phyloP scores from a whole-genome alignment of 352 stramenopile species.

The Globisporangium sylvaticum region DNA sequence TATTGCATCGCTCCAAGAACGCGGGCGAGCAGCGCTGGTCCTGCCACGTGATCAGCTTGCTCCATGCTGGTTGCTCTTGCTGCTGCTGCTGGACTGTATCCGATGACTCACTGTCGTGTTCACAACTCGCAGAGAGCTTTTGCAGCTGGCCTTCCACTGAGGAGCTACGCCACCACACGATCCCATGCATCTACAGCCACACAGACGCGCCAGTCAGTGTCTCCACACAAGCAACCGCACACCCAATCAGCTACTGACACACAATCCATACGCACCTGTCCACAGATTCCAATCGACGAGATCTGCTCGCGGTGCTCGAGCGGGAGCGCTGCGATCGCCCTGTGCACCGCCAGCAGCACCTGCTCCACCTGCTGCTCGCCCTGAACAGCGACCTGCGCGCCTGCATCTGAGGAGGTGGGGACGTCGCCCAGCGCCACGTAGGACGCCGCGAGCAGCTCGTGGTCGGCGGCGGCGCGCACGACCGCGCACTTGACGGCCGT shows the following conservation, averaged over 20 bases:
- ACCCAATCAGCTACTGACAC: no score
- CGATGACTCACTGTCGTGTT: neutral
- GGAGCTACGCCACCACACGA: conserved; percentile 73
- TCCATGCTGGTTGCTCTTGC: conserved; percentile 34
- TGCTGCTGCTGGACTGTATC: neutral
- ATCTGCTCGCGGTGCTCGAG: conserved; percentile 20
- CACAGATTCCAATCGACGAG: conserved; percentile 59
- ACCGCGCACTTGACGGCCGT: conserved; percentile 75
- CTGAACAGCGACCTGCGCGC: neutral
- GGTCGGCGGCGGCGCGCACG: conserved; percentile 24
- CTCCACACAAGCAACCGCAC: neutral
- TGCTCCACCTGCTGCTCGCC: conserved; percentile 48
- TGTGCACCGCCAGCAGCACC: conserved; percentile 41
- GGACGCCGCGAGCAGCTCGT: conserved; percentile 27
- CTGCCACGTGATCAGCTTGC: conserved; percentile 71
- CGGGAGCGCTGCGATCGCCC: conserved; percentile 31
- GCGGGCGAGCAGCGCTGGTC: conserved; percentile 61
- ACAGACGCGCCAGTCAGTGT: neutral
- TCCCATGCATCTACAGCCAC: conserved; percentile 70
- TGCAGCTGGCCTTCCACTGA: conserved; percentile 26
- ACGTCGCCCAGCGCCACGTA: conserved; percentile 38
- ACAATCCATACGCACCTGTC: conserved; percentile 31
- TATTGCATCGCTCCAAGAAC: conserved; percentile 41
- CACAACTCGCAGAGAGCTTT: conserved; percentile 21
- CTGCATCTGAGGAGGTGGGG: conserved; percentile 2